These are phyloP conservation scores for Aspergillus indologenus DNA, from an alignment of 495 filamentous ascomycete genomes.

Conservation along the genomic window DNA sequence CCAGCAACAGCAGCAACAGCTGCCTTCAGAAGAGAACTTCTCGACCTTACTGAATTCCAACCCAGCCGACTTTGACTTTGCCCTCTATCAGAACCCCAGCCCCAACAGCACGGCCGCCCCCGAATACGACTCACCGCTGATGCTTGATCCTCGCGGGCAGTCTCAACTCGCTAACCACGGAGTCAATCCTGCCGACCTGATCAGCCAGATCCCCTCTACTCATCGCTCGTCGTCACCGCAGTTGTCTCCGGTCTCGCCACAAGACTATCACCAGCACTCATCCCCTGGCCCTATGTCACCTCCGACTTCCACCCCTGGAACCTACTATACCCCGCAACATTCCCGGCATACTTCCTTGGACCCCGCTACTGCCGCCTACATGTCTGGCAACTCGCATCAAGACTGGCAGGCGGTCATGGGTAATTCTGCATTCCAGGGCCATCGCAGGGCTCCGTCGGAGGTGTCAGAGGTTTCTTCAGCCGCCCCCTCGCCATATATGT, in stretches of 20 bases:
- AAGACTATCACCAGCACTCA: constrained; percentile 35
- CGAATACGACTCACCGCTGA: constrained; percentile 37
- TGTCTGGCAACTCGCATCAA: constrained; percentile 53
- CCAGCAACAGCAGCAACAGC: constrained; percentile 13
- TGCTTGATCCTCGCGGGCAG: constrained; percentile 44
- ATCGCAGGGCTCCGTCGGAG: constrained; percentile 84
- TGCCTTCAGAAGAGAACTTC: constrained; percentile 36
- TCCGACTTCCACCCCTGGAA: constrained; percentile 49
- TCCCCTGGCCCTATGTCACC: constrained; percentile 53
- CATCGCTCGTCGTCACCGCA: constrained; percentile 69
- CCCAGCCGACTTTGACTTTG: constrained; percentile 38
- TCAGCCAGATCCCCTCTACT: constrained; percentile 68
- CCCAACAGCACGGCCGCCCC: constrained; percentile 30
- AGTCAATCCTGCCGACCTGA: constrained; percentile 62
- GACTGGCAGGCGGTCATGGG: constrained; percentile 69
- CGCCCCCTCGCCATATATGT: constrained; percentile 75
- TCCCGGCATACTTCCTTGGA: constrained; percentile 80
- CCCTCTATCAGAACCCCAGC: constrained; percentile 37
- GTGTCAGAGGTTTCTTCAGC: constrained; percentile 86
- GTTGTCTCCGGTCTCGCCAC: constrained; percentile 60
- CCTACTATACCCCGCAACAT: constrained; percentile 59
- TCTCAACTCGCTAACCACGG: constrained; percentile 44
- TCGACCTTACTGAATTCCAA: constrained; percentile 40
- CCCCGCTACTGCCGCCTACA: constrained; percentile 69
- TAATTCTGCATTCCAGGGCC: constrained; percentile 64